Conservation (phyloP, 805 yeast genomes). For the Candida easanensis region DNA sequence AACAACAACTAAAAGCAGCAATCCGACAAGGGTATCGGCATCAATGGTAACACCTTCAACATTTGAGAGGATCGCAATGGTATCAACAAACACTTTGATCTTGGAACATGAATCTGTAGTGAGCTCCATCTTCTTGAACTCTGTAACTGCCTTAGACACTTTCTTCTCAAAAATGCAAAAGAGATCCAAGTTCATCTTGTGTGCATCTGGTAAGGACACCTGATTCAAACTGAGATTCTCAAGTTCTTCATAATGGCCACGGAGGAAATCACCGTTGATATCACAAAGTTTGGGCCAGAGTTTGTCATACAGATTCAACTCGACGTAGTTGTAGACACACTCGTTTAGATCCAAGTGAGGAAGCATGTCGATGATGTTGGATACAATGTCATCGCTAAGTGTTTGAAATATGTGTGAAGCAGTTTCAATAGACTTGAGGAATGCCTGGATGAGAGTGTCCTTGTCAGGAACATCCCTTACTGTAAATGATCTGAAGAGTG, state of each 20-base stretch:
- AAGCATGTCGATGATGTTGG: slow-evolving; percentile 26
- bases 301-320: slow-evolving; percentile 60
- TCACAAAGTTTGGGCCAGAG: slow-evolving; percentile 52
- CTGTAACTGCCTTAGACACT: slow-evolving; percentile 48
- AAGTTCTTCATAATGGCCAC: slow-evolving; percentile 22
- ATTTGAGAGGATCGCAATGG: slow-evolving; percentile 50
- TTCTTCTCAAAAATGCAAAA: slow-evolving; percentile 37
- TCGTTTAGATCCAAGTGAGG: slow-evolving; percentile 47
- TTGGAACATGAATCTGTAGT: slow-evolving; percentile 49
- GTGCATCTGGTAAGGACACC: slow-evolving; percentile 36
- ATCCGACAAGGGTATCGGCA: slow-evolving; percentile 78
- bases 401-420: slow-evolving; percentile 30
- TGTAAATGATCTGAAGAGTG: slow-evolving; percentile 37
- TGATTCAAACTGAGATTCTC: slow-evolving; percentile 37
- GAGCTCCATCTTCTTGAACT: slow-evolving; percentile 45
- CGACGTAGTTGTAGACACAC: slow-evolving; percentile 68
- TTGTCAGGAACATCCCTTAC: slow-evolving; percentile 29
- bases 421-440: slow-evolving; percentile 26
- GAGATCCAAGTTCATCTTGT: slow-evolving; percentile 28
- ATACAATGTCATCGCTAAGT: slow-evolving; percentile 23
- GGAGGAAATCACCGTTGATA: slow-evolving; percentile 25
- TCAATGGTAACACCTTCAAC: slow-evolving; percentile 43
- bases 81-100: slow-evolving; percentile 44
- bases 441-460: slow-evolving; percentile 27
- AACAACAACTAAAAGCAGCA: slow-evolving; percentile 67